Evolutionary conservation across 1,139 yeast genomes (phyloP), one percentile per base, ranked within the genome.

Genomic region (Yamadazyma triangularis): DNA sequence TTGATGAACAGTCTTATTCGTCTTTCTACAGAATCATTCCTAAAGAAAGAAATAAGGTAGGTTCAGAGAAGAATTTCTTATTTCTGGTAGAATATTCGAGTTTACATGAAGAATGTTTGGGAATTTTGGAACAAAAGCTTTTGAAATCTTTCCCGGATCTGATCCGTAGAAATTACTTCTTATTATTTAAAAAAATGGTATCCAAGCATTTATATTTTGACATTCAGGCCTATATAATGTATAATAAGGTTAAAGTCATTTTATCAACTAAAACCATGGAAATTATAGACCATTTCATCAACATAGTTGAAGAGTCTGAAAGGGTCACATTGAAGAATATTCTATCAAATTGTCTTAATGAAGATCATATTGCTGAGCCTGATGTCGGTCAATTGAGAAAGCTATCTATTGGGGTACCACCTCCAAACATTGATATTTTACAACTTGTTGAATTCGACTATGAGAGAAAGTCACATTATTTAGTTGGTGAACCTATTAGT

Each of bases 1-100:
- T 72, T 47, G 73, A 74, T 4, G 87, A 79, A n/a, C 88, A 84
- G 35, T 84, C 88, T 0, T 76, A 77, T 0, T 69, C 77, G 1
- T 71, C 70, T 29, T 77, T 81, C 37, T 85, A 73, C 51, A 67
- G 70, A 30, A 66, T 83, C 15, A 52, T 36, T 1, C 59, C 65
- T 0, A 40, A 47, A 1, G 29, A 34, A 2, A 40, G 35, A 5
- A 50, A 51, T 24, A 28, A 30, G 6, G 40, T 60, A 9, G 41
- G 42, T 10, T 33, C 50, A 2, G 48, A 60, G 6, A 76, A 71
- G 30, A 47, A 55, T 4, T 56, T 79, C 29, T 57, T 58, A 7
- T 51, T 79, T 27, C 48, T 40, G 3, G 60, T 79, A n/a, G 44
- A 48, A 7, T 79, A 74, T 42, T 54, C 72, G 13, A 66, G 64